phyloP scores from a whole-genome alignment of 805 yeast genomes.

The Hanseniaspora meyeri region DNA sequence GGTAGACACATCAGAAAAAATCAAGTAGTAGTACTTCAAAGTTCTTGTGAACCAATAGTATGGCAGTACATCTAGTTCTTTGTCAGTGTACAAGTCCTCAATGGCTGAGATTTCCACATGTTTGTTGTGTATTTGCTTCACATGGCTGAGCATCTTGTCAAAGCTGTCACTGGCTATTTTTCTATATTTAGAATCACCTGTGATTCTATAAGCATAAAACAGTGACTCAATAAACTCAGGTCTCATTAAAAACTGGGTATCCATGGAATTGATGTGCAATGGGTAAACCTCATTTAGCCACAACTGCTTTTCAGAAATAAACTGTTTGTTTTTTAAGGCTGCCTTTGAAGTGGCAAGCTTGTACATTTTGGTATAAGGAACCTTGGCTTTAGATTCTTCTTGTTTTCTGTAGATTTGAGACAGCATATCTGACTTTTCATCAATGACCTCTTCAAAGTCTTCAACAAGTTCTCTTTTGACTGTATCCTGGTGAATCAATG shows the following conservation, averaged over 20 bases:
- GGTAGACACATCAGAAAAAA: slow-evolving; percentile 34
- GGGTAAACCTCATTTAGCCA: slow-evolving; percentile 27
- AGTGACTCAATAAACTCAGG: slow-evolving; percentile 55
- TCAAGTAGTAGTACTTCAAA: slow-evolving; percentile 41
- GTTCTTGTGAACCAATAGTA: slow-evolving; percentile 50
- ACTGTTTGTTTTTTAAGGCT: neutral
- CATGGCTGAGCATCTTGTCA: slow-evolving; percentile 27
- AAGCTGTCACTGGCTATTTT: slow-evolving; percentile 42
- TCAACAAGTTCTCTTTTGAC: slow-evolving; percentile 10
- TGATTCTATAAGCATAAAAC: slow-evolving; percentile 45
- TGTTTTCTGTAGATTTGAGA: neutral
- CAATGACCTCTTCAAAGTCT: neutral
- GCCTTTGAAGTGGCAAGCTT: slow-evolving; percentile 1
- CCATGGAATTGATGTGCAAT: slow-evolving; percentile 26
- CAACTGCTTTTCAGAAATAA: neutral
- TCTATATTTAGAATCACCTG: slow-evolving; percentile 49
- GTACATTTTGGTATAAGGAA: neutral
- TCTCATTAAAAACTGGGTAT: slow-evolving; percentile 35
- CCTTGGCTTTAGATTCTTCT: neutral
- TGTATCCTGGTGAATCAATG: neutral
- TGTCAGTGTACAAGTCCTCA: slow-evolving; percentile 20
- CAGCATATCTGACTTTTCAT: neutral
- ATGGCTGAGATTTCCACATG: slow-evolving; percentile 31
- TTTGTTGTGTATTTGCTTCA: slow-evolving; percentile 28
- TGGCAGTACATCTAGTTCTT: slow-evolving; percentile 31